A percentile compares a stretch with the other conserved stretches of the same genome.
These are phyloP conservation scores for Cephaloascus albidus DNA, from an alignment of 805 yeast genomes.

Conservation along the genomic window DNA sequence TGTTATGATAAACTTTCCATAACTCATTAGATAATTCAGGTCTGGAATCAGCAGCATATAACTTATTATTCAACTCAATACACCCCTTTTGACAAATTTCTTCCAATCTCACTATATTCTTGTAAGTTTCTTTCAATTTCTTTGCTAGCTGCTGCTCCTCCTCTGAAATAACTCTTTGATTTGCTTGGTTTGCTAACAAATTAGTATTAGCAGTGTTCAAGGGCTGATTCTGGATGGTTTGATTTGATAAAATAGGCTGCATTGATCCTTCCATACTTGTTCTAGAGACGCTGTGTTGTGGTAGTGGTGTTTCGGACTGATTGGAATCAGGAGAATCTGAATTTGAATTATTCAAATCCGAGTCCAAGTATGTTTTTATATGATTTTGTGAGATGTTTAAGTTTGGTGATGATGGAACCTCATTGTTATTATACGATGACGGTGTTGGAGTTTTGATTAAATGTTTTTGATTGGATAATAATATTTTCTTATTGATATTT, in stretches of 20 bases:
- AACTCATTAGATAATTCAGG: constrained; percentile 50
- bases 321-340: not conserved
- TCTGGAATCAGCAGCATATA: constrained; percentile 31
- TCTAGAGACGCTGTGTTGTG: not conserved
- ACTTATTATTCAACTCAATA: constrained; percentile 43
- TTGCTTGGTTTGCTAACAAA: constrained; percentile 4
- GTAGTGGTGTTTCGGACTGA: not conserved
- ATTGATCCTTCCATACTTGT: not conserved
- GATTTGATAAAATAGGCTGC: not conserved
- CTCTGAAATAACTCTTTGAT: constrained; percentile 31
- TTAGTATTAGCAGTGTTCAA: not conserved
- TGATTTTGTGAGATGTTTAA: not conserved
- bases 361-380: not conserved
- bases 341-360: not conserved
- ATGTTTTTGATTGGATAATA: not conserved
- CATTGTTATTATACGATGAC: not conserved
- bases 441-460: not conserved
- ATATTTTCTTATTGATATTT: not conserved
- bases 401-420: not conserved
- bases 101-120: constrained; percentile 57
- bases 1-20: constrained; percentile 65
- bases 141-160: constrained; percentile 62
- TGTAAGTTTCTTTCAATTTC: constrained; percentile 67
- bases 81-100: constrained; percentile 65
- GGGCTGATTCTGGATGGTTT: not conserved